Evolutionary conservation across 169 alveolate genomes (phyloP), one percentile per base, ranked within the genome.

Genomic region (Eimeria nieschulzi): DNA sequence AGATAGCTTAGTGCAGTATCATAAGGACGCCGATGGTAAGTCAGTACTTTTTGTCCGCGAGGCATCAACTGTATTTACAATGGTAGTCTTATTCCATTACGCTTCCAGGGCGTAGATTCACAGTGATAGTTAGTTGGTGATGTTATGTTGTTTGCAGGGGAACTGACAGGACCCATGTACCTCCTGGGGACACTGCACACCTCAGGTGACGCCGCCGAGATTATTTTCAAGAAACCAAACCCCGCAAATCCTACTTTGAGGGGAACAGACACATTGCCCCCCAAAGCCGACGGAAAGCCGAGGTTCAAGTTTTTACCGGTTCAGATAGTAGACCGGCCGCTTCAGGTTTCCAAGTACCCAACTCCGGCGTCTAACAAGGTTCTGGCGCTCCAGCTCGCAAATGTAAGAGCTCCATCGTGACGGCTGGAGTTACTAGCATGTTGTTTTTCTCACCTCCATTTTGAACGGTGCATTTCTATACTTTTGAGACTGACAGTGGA

Each of bases 161-260:
- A 75, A 12, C 54, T 87, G 7, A 73, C 23, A 13, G 92, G 71
- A 39, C 92, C 92, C 9, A 26, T 87, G 92, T 71, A 70, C 23
- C 87, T 87, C 25, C 53, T 87, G 72, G 92, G 92, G 9, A 87
- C 87, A 12, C 21, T 87, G 87, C 92, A 87, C 51, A 10, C 72
- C 21, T 25, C 80, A n/a, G 80, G 79, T 6, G 63, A 75, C 23
- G 92, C 71, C 33, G 92, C 79, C 64, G 87, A 87, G 2, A 15
- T 70, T n/a, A 59, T 87, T 39, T 66, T 26, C 63, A 59, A 68
- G 76, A 33, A 55, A 19, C 76, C 92, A 8, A 21, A 46, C 63
- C 90, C 87, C 19, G 55, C 55, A 56, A 78, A 78, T 61, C 90
- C 90, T 10, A 64, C 78, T 13, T 59, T 82, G 55, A 2, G 79